A percentile compares a stretch with the other conserved stretches of the same genome.
Conservation (phyloP, 2,329 filamentous ascomycete genomes). For the Endoconidiophora polonica region DNA sequence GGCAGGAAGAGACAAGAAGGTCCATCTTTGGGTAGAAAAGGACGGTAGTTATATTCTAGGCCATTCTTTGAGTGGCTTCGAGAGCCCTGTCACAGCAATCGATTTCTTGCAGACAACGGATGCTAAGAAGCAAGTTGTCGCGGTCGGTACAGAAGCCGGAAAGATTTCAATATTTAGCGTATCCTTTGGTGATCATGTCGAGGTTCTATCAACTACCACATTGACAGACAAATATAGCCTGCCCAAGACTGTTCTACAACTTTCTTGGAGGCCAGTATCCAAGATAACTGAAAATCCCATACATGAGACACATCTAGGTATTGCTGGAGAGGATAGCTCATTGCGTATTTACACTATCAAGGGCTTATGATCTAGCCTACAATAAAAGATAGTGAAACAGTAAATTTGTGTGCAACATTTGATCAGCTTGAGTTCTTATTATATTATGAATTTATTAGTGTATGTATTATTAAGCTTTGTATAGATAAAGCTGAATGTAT, state of each 20-base stretch:
- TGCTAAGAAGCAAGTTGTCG: constrained; percentile 24
- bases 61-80: constrained; percentile 28
- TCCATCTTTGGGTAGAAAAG: constrained; percentile 49
- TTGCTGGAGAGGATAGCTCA: constrained; percentile 45
- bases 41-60: constrained; percentile 16
- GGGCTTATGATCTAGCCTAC: constrained; percentile 11
- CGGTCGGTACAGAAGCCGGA: constrained; percentile 41
- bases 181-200: not conserved
- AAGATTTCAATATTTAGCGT: constrained; percentile 19
- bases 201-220: constrained; percentile 4
- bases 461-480: constrained; percentile 5
- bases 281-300: constrained; percentile 7
- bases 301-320: constrained; percentile 22
- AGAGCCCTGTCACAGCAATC: constrained; percentile 51
- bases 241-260: constrained; percentile 47
- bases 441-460: constrained; percentile 4
- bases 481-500: not conserved
- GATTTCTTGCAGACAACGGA: constrained; percentile 37
- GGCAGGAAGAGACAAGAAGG: constrained; percentile 73
- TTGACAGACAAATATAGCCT: constrained; percentile 22
- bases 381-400: constrained; percentile 9
- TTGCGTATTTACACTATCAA: constrained; percentile 37
- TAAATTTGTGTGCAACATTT: not conserved
- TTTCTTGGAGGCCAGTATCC: constrained; percentile 47
- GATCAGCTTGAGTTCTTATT: not conserved